Conservation (phyloP, 192 early-diverging fungal species). For the Glomus cerebriforme region DNA sequence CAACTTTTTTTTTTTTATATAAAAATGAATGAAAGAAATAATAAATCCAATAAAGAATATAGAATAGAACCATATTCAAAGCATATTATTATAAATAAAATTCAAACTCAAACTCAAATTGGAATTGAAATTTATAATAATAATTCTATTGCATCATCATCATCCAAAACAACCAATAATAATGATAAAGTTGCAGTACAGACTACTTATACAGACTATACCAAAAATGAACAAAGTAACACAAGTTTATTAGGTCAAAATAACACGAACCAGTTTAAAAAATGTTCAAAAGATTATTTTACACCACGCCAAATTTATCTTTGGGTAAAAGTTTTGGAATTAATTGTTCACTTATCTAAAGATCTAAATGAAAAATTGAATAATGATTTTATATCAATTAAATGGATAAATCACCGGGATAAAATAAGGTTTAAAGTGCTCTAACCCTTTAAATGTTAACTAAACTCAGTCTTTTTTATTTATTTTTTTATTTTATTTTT, state of each 20-base stretch:
- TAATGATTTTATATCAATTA: background rate
- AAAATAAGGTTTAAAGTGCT: background rate
- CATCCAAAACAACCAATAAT: background rate
- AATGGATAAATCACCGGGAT: constrained; percentile 12
- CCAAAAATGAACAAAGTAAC: background rate
- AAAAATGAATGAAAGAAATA: background rate
- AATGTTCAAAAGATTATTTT: background rate
- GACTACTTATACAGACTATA: background rate
- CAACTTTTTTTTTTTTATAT: background rate
- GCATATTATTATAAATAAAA: background rate
- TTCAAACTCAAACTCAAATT: background rate
- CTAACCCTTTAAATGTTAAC: background rate
- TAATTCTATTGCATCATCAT: background rate
- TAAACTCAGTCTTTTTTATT: background rate
- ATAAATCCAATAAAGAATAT: background rate
- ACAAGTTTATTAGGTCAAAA: background rate
- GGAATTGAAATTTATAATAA: background rate
- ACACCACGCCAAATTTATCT: constrained; percentile 19
- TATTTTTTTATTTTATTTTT: background rate
- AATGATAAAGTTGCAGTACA: background rate
- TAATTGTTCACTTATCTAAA: background rate
- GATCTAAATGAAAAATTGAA: constrained; percentile 3
- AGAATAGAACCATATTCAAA: background rate
- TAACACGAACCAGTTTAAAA: background rate
- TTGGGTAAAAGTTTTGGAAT: constrained; percentile 12